Base-by-base conservation (phyloP, 495 filamentous ascomycete species). In the Jackrogersella multiformis region DNA sequence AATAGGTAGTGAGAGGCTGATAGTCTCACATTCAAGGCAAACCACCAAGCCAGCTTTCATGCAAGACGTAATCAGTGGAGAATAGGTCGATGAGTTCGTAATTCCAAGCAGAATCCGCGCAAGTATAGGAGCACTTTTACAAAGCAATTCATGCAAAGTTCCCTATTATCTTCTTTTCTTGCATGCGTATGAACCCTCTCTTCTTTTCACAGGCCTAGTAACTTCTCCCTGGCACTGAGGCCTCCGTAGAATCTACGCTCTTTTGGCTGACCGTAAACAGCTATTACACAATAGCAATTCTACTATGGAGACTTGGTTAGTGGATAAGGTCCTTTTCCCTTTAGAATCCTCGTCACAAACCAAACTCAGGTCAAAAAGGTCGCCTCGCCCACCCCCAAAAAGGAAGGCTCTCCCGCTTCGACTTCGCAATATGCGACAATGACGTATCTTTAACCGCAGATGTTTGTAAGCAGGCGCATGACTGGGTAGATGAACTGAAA, bases 381-480 rank as follows among this genome's bases (percentile, higher is more conserved):
- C 52, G 38, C 36, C 52, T 45, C 12, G 24, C 35, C 56, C 56
- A 65, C 65, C 38, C 61, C 65, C 26, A 30, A 30, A 30, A 30
- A 30, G 7, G 4, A 30, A 30, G 7, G 7, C 26, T 34, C 49
- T 56, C 41, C 58, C 45, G 56, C 42, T 64, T 56, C 42, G 38
- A 53, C 20, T 57, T 58, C 32, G 46, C 21, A 45, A 44, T 26
- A 32, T 28, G 24, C 38, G 28, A 28, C 13, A 54, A 18, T 49
- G 35, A 23, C 67, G 67, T 58, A 52, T 65, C 38, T 36, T 66
- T 70, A 70, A 24, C 35, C 48, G 51, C n/a, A 38, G 28, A 52
- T 0, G 53, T 32, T 61, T 56, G 30, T 34, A 61, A 38, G 36
- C 42, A 65, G 56, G 66, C 42, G 66, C 66, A 69, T 69, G 56